Evolutionary conservation across 768 basidiomycete species (phyloP).

Genomic region (Neoboletus brunneissimus): DNA sequence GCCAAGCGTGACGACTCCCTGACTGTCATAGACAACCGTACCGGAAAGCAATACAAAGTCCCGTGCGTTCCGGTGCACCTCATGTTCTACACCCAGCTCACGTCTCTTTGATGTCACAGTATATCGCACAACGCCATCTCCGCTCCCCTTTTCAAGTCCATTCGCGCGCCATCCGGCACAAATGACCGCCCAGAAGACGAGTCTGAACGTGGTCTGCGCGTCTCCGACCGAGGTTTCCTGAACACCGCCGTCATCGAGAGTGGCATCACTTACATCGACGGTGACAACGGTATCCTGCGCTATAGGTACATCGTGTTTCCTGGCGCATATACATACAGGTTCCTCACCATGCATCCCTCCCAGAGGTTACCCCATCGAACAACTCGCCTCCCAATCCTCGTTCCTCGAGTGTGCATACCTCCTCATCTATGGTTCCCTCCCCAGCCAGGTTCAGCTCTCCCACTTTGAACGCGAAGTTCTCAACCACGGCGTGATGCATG

Average conservation of each 20-base stretch:
- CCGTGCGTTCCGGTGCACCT: conserved; percentile 48
- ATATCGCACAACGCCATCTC: conserved; percentile 78
- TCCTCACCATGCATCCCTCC: background rate
- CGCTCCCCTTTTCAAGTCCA: conserved; percentile 78
- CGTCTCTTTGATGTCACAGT: conserved; percentile 35
- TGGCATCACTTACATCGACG: conserved; percentile 88
- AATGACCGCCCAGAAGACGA: conserved; percentile 79
- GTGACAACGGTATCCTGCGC: conserved; percentile 78
- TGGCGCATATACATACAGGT: too few species aligned
- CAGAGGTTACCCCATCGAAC: conserved; percentile 92
- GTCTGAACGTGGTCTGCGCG: conserved; percentile 75
- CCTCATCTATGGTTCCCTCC: conserved; percentile 83
- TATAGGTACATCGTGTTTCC: conserved; percentile 52
- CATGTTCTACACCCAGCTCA: background rate
- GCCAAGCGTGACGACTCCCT: conserved; percentile 36
- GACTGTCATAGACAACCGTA: conserved; percentile 80
- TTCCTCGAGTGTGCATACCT: conserved; percentile 86
- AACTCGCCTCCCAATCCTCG: conserved; percentile 74
- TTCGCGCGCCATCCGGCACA: conserved; percentile 54
- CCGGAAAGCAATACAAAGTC: conserved; percentile 71
- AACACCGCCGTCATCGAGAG: conserved; percentile 81
- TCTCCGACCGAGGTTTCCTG: conserved; percentile 77
- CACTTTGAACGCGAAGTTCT: conserved; percentile 74
- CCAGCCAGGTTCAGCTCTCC: conserved; percentile 54
- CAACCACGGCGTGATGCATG: conserved; percentile 68